Evolutionary conservation across 106 monocot genomes (phyloP).

Genomic region (Dendrobium huoshanense): DNA sequence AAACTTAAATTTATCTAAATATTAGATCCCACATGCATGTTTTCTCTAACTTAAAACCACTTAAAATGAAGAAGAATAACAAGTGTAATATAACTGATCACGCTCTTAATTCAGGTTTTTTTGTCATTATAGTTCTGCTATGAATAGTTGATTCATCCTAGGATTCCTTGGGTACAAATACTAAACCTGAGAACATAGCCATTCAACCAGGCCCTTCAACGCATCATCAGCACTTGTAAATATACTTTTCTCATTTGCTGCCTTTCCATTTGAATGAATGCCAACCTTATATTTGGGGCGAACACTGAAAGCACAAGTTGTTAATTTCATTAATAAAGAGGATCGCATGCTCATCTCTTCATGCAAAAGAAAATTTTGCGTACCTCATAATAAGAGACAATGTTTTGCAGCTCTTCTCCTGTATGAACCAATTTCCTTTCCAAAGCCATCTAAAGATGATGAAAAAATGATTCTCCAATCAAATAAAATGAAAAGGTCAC

Average conservation of each 20-base stretch:
- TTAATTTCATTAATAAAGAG: neutral
- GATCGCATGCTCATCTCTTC: neutral
- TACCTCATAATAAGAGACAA: conserved; percentile 76
- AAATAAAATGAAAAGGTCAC: neutral
- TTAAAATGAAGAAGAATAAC: neutral
- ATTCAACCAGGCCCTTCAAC: conserved; percentile 62
- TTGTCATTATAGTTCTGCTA: neutral
- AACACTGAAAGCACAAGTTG: conserved; percentile 32
- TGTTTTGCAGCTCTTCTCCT: conserved; percentile 96
- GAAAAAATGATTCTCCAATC: conserved; percentile 3
- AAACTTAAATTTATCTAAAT: neutral
- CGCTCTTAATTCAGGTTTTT: neutral
- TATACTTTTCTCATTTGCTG: conserved; percentile 52
- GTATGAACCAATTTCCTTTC: conserved; percentile 92
- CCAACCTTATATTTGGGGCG: conserved; percentile 52
- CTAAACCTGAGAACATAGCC: conserved; percentile 91
- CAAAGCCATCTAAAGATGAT: conserved; percentile 57
- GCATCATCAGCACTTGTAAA: conserved; percentile 63
- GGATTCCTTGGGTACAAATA: neutral
- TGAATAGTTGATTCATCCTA: neutral
- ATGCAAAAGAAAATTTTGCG: neutral
- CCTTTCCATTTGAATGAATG: conserved; percentile 56
- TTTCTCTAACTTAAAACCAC: neutral
- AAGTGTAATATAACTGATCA: neutral
- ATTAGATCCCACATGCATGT: neutral